Evolutionary conservation across 176 grass and related monocot species (phyloP), one percentile per base, ranked within the genome.

Genomic region (Oryza punctata): DNA sequence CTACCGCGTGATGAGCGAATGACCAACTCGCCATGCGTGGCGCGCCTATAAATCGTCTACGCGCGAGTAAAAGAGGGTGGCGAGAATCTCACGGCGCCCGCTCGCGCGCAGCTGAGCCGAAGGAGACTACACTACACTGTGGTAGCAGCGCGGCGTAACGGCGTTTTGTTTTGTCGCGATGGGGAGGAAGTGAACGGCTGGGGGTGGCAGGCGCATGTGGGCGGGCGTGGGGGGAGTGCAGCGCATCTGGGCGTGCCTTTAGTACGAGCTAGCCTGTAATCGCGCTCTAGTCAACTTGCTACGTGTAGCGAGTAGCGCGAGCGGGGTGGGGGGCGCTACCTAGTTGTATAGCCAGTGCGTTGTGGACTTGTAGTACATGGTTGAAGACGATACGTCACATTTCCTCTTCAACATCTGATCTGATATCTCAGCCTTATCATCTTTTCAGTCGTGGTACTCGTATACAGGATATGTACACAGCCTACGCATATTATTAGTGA

Each of bases 261-360:
- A 23, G 44, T 65, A 2, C 49, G n/a, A 25, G 65, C 65, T 85
- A 63, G 74, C 74, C 75, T 63, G 35, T 46, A 7, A 23, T 74
- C 41, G 65, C 47, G 35, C 73, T 57, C 25, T 29, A 44, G 73
- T 84, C 82, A 78, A 85, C 35, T 33, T 61, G 47, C 82, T 60
- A 85, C 82, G 82, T 85, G 74, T 63, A 78, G 73, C 46, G 2
- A 78, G n/a, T n/a, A n/a, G 73, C 46, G 2, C 11, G 16, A 2
- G 8, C 26, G 6, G 52, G 21, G 18, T 18, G 23, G 40, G 40
- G 41, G 40, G 21, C 5, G 21, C 5, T 69, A 15, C 38, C 69
- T 25, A 72, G 52, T 15, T 21, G 9, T 11, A 1, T 27, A 9
- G 12, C 43, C 7, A 73, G 6, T n/a, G 54, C 23, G 54, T 60